Base-by-base conservation (phyloP, 1,139 yeast species). In the Zygoascus meyerae region DNA sequence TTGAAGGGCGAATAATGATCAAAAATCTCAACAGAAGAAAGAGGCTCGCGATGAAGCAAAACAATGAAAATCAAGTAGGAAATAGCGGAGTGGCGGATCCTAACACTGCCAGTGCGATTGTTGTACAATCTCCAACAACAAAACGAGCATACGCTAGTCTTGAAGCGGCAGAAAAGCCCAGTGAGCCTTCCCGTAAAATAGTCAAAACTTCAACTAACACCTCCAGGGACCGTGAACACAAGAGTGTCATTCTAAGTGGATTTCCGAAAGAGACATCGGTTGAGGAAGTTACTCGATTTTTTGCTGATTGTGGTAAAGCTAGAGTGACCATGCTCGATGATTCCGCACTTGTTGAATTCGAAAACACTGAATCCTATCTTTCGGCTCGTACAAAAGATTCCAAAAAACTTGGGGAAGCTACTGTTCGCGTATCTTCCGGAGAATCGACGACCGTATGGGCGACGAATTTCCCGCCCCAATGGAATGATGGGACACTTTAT, bases 401-500 rank as follows among this genome's bases (percentile, higher is more conserved):
- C 50, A 83, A 82, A 56, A 56, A 47, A 18, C 50, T 84, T 0
- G 0, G 75, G 69, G 0, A 53, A 58, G 2, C 71, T 69, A 37
- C n/a, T n/a, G 66, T 86, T 0, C 47, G 59, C 2, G 85, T 87
- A 0, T 63, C 59, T 5, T 65, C 75, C 34, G 68, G 77, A 1
- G 51, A 55, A 21, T 41, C 73, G 5, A 68, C 77, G 10, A 80
- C 84, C 0, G 55, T 84, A 0, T 84, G 83, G 78, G 80, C 79
- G 2, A 77, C 94, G 0, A 86, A 86, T 57, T 86, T 76, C 56
- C 89, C 95, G 0, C 83, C 89, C 0, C 60, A 69, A 1, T 75
- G 64, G 55, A 69, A 72, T 0, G 71, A 70, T 36, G 65, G 64
- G 0, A 65, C 72, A 8, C 48, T 87, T 0, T 56, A 60, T 14